These are phyloP conservation scores for Amborella trichopoda DNA, from an alignment of 164 flowering plant genomes.

Conservation along the genomic window DNA sequence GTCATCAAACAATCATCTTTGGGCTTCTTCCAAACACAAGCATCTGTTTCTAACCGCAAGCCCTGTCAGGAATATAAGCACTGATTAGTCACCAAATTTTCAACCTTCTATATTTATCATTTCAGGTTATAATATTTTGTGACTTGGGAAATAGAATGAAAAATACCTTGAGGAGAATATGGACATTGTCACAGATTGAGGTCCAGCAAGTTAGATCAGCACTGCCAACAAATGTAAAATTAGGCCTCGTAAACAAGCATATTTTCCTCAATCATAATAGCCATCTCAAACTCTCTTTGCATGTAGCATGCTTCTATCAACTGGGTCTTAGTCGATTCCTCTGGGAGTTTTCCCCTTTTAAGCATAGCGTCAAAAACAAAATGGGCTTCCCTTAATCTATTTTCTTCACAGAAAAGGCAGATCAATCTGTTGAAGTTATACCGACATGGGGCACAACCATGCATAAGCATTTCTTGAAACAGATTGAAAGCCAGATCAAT, in stretches of 20 bases:
- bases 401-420: conserved; percentile 19
- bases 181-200: no score
- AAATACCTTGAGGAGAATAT: no score
- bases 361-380: conserved; percentile 15
- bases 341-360: conserved; percentile 14
- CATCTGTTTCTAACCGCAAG: no score
- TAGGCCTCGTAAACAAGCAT: conserved; percentile 3
- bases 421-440: conserved; percentile 20
- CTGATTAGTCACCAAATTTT: no score
- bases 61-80: no score
- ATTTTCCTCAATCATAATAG: conserved; percentile 7
- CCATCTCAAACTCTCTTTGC: conserved; percentile 7
- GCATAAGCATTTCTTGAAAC: conserved; percentile 36
- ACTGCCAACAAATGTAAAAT: no score
- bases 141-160: no score
- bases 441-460: conserved; percentile 19
- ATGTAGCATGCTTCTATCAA: conserved; percentile 8
- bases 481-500: conserved; percentile 26
- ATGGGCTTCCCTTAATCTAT: conserved; percentile 24
- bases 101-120: no score
- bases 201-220: no score
- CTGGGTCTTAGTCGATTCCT: conserved; percentile 7
- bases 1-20: no score
- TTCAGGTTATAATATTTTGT: no score
- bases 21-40: no score